These are phyloP conservation scores for Paramyrothecium sp. DNA, from an alignment of 2,329 filamentous ascomycete species.

Conservation along the genomic window DNA sequence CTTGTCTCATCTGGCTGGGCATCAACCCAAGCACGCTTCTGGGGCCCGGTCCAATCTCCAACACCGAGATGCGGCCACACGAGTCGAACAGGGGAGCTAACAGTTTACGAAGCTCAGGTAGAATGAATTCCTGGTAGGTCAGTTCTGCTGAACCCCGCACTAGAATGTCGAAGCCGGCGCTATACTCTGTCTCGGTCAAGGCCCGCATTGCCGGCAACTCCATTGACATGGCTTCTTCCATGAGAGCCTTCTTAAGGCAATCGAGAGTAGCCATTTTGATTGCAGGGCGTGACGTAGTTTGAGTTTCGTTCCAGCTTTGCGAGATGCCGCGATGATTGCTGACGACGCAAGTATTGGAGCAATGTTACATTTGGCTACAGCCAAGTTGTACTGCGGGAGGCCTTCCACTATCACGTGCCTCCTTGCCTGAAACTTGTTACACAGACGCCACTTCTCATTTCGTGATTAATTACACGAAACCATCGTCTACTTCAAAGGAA, in stretches of 20 bases:
- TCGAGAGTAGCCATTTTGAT: slow-evolving; percentile 30
- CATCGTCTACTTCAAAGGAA: too few relatives aligned
- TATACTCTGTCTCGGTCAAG: slow-evolving; percentile 48
- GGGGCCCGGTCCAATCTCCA: slow-evolving; percentile 61
- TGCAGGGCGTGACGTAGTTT: background rate
- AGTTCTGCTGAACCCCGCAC: slow-evolving; percentile 27
- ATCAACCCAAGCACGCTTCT: slow-evolving; percentile 51
- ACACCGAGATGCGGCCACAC: slow-evolving; percentile 42
- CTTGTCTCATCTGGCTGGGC: slow-evolving; percentile 36
- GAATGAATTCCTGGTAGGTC: slow-evolving; percentile 49
- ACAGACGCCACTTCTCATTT: too few relatives aligned
- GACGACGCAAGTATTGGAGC: too few relatives aligned
- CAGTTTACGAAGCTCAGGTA: slow-evolving; percentile 44
- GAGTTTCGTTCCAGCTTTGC: background rate
- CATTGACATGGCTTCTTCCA: slow-evolving; percentile 23
- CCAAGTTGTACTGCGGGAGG: too few relatives aligned
- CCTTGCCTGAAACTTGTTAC: too few relatives aligned
- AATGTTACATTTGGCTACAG: too few relatives aligned
- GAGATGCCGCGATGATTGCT: too few relatives aligned
- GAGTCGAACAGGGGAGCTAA: slow-evolving; percentile 40
- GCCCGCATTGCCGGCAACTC: slow-evolving; percentile 23
- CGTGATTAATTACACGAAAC: too few relatives aligned
- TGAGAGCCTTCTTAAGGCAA: slow-evolving; percentile 38
- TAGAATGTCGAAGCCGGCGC: slow-evolving; percentile 44
- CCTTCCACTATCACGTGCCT: too few relatives aligned